Evolutionary conservation across 208 protist genomes (phyloP).

Genomic region (Leishmania guyanensis): DNA sequence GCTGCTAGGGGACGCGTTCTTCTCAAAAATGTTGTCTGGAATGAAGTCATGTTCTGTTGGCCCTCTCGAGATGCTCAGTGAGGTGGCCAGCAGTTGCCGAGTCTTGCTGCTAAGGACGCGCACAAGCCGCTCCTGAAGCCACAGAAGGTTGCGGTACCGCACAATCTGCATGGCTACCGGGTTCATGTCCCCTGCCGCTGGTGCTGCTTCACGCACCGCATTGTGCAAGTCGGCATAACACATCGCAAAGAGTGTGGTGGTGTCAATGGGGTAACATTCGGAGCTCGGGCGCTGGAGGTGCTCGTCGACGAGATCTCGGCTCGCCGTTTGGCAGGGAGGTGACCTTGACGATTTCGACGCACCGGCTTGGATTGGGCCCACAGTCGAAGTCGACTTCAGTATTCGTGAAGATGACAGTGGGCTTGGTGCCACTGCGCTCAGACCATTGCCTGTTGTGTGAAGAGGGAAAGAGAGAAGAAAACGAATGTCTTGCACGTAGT

Average conservation of each 20-base stretch:
- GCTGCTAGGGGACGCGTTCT: neutral
- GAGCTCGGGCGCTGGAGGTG: slow-evolving; percentile 30
- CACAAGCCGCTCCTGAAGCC: slow-evolving; percentile 54
- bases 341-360: neutral
- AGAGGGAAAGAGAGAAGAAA: slow-evolving; percentile 77
- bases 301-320: slow-evolving; percentile 1
- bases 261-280: slow-evolving; percentile 37
- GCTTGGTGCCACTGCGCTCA: neutral
- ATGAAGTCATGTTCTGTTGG: slow-evolving; percentile 56
- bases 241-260: slow-evolving; percentile 29
- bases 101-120: slow-evolving; percentile 46
- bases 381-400: neutral
- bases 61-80: slow-evolving; percentile 41
- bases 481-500: slow-evolving; percentile 77
- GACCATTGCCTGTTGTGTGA: neutral
- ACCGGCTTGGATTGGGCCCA: neutral
- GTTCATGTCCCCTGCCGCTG: slow-evolving; percentile 9
- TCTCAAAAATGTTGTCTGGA: slow-evolving; percentile 49
- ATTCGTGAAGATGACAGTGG: neutral
- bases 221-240: slow-evolving; percentile 38
- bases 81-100: slow-evolving; percentile 28
- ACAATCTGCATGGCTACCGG: slow-evolving; percentile 37
- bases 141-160: slow-evolving; percentile 59
- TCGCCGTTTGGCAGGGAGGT: neutral
- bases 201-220: slow-evolving; percentile 1